Evolutionary conservation across 331 rosid species (phyloP).

Genomic region (Acacia pycnantha): DNA sequence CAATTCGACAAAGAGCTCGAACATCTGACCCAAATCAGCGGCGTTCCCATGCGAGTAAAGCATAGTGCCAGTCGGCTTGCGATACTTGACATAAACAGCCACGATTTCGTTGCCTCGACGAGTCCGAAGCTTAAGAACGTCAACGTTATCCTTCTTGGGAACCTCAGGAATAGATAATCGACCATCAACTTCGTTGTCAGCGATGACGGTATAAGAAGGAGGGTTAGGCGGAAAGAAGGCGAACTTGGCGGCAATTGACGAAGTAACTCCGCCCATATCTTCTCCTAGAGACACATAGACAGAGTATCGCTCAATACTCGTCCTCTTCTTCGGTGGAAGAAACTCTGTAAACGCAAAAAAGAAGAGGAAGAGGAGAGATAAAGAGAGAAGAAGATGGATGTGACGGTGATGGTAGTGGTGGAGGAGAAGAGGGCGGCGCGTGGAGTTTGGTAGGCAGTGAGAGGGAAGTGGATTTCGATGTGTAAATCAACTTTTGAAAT

Average conservation of each 20-base stretch:
- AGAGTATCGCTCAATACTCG: not conserved
- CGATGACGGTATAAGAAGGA: conserved; percentile 51
- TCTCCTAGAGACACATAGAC: not conserved
- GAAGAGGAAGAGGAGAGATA: not conserved
- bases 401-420: not conserved
- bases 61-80: conserved; percentile 52
- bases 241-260: conserved; percentile 73
- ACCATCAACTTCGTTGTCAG: conserved; percentile 33
- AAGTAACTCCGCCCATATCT: conserved; percentile 62
- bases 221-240: conserved; percentile 73
- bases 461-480: not conserved
- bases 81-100: conserved; percentile 61
- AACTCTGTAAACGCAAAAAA: not conserved
- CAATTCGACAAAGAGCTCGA: conserved; percentile 64
- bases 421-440: conserved; percentile 4
- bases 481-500: not conserved
- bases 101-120: conserved; percentile 60
- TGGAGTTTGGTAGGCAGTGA: not conserved
- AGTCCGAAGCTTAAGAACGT: conserved; percentile 54
- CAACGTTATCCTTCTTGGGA: conserved; percentile 53
- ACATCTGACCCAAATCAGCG: conserved; percentile 81
- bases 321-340: not conserved
- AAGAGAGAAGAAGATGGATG: not conserved
- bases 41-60: conserved; percentile 72
- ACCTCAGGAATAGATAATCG: conserved; percentile 46